Base-by-base conservation (phyloP, 2,329 filamentous ascomycete species). In the Fusarium pseudocircinatum region DNA sequence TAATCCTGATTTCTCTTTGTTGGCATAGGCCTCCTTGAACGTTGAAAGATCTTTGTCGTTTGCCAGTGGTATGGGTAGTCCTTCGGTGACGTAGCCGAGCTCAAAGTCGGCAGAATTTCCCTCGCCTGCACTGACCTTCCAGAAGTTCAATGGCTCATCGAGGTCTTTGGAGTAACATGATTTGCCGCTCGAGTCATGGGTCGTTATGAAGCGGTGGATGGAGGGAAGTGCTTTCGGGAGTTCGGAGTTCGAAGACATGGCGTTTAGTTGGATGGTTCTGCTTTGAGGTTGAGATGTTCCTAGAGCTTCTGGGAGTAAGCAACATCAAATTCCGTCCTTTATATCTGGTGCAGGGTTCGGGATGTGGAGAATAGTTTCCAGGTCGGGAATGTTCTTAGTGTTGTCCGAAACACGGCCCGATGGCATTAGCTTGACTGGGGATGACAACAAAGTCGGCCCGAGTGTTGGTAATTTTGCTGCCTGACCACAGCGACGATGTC, bases 11-110 rank as follows among this genome's bases (percentile, higher is more conserved):
- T 30, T 56, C 26, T 56, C 3, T 32, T 42, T 56, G 15, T 56
- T 15, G 4, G 22, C 22, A 42, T 56, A 56, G 1, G 52, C 36
- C 3, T 56, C 52, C 7, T 54, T 54, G 15, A 40, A 54, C 4
- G 36, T 30, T 2, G 26, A 54, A 40, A 54, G 20, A 4, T 54
- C 52, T 18, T 42, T 24, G 52, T 56, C 26, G 2, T 56, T 30
- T 14, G 24, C 36, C 2, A 56, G 36, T 2, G 52, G 36, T 24
- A 42, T 42, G 11, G 52, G 52, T 20, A 56, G 22, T 9, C 52
- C 52, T 30, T 56, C 52, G 8, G 52, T 56, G 26, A 56, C 22
- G 24, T 30, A 56, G 52, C 52, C 52, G 13, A 56, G 36, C 26
- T 56, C 37, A 20, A 56, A 56, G 22, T 32, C 52, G 15, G 52